Conservation (phyloP, 139 green algal genomes). For the Parachlorella kessleri region DNA sequence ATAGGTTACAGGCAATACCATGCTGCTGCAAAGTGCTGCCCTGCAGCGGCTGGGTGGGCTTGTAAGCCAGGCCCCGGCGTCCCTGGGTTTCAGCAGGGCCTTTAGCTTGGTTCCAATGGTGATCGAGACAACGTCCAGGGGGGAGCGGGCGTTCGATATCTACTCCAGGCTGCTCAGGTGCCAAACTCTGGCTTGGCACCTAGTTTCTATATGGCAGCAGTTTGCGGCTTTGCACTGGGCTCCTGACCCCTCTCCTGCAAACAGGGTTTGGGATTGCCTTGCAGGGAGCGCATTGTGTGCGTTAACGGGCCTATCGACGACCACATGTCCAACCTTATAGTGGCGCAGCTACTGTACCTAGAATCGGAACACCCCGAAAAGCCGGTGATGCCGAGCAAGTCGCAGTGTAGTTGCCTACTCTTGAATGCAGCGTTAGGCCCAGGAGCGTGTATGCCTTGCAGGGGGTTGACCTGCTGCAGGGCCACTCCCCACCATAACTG, state of each 20-base stretch:
- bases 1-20: too few relatives aligned
- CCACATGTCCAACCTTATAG: constrained; percentile 72
- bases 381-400: too few relatives aligned
- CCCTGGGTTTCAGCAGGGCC: background rate
- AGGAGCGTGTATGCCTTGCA: background rate
- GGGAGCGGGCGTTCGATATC: constrained; percentile 93
- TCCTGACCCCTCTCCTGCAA: too few relatives aligned
- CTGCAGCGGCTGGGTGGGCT: background rate
- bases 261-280: too few relatives aligned
- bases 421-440: too few relatives aligned
- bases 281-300: constrained; percentile 92
- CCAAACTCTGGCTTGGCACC: too few relatives aligned
- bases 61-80: background rate
- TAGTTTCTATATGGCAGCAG: too few relatives aligned
- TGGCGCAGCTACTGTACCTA: constrained; percentile 94
- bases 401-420: too few relatives aligned
- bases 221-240: too few relatives aligned
- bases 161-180: constrained; percentile 89
- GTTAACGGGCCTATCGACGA: constrained; percentile 87
- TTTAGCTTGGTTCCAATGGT: constrained; percentile 65
- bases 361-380: constrained; percentile 95
- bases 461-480: background rate
- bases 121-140: constrained; percentile 58
- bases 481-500: background rate
- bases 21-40: background rate